These are phyloP conservation scores for Saccharomycopsis malanga DNA, from an alignment of 805 yeast species.

Conservation along the genomic window DNA sequence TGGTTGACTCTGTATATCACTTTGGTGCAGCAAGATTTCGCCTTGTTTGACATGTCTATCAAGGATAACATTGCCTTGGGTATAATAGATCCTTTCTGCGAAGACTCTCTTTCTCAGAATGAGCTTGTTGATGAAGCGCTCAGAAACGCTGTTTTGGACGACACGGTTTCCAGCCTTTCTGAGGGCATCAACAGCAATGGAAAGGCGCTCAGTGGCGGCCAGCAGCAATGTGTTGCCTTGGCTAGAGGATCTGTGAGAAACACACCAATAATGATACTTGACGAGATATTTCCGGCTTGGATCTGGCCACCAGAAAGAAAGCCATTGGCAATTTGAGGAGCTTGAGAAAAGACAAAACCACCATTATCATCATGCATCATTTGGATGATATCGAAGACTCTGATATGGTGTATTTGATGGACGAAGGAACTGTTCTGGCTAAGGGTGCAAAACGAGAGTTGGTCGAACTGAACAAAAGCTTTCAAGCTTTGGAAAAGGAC, in stretches of 20 bases:
- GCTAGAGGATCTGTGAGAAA: slow-evolving; percentile 77
- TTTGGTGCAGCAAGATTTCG: slow-evolving; percentile 64
- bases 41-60: slow-evolving; percentile 57
- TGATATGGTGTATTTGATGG: slow-evolving; percentile 56
- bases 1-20: slow-evolving; percentile 63
- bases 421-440: slow-evolving; percentile 49
- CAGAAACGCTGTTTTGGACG: neutral
- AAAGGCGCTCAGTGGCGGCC: slow-evolving; percentile 77
- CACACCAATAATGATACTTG: slow-evolving; percentile 70
- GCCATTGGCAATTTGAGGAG: slow-evolving; percentile 44
- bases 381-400: slow-evolving; percentile 43
- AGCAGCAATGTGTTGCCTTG: slow-evolving; percentile 72
- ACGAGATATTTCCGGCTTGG: slow-evolving; percentile 87
- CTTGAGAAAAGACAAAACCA: slow-evolving; percentile 65
- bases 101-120: neutral
- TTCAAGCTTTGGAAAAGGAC: neutral
- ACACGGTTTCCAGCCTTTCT: slow-evolving; percentile 37
- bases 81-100: slow-evolving; percentile 20
- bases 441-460: slow-evolving; percentile 35
- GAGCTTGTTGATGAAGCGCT: neutral
- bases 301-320: slow-evolving; percentile 38
- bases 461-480: neutral
- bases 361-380: slow-evolving; percentile 80
- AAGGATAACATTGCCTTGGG: slow-evolving; percentile 59
- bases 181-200: slow-evolving; percentile 43